Evolutionary conservation across 1,139 yeast species (phyloP).

Genomic region (Geotrichum fermentans): DNA sequence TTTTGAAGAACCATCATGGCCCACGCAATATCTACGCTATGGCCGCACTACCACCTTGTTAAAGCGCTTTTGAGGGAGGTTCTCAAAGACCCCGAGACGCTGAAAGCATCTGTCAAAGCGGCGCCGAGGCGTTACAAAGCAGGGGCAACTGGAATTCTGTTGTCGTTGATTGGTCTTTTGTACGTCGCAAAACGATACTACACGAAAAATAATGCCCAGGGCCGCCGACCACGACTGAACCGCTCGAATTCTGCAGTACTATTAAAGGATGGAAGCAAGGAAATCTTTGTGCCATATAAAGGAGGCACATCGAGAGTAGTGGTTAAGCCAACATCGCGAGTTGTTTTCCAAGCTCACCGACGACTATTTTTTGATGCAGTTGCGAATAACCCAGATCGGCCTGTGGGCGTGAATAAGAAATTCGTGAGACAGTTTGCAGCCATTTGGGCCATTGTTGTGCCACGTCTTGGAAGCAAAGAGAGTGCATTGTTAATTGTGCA

Average conservation of each 20-base stretch:
- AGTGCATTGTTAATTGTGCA: constrained; percentile 64
- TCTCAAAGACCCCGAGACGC: constrained; percentile 17
- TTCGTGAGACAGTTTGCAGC: constrained; percentile 71
- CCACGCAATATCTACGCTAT: constrained; percentile 12
- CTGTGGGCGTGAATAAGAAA: constrained; percentile 47
- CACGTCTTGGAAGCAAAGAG: constrained; percentile 64
- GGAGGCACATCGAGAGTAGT: constrained; percentile 47
- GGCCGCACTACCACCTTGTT: constrained; percentile 8
- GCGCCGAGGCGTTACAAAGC: constrained; percentile 13
- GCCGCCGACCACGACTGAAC: constrained; percentile 21
- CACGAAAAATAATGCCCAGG: not conserved
- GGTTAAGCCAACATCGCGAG: constrained; percentile 55
- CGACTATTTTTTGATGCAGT: constrained; percentile 53
- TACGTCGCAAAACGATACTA: constrained; percentile 1
- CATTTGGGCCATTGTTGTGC: constrained; percentile 78
- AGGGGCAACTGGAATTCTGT: constrained; percentile 2
- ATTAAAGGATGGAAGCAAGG: constrained; percentile 31
- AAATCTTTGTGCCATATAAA: constrained; percentile 48
- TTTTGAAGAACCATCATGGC: constrained; percentile 14
- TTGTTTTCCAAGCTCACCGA: constrained; percentile 65
- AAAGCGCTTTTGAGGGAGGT: constrained; percentile 7
- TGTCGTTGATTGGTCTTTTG: not conserved
- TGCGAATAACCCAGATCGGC: constrained; percentile 38
- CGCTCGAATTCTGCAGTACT: constrained; percentile 31
- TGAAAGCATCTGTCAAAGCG: constrained; percentile 1